phyloP scores from a whole-genome alignment of 2,329 filamentous ascomycete species.

The Calonectria pseudoturangicola region DNA sequence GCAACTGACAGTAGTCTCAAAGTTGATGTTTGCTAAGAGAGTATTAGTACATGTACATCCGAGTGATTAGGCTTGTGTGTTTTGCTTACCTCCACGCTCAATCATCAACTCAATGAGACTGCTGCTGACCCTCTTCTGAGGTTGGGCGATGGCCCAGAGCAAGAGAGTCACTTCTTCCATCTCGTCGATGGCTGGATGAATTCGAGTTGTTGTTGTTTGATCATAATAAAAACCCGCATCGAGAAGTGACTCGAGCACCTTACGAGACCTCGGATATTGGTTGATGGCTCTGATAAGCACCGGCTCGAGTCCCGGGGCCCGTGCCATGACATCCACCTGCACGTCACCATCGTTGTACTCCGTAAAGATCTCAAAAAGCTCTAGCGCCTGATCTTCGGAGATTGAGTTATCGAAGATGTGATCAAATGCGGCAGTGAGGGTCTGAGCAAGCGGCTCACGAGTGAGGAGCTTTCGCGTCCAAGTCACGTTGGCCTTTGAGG shows the following conservation, averaged over 20 bases:
- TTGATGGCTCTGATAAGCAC: constrained; percentile 72
- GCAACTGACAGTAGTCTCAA: constrained; percentile 70
- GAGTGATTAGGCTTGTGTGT: background rate
- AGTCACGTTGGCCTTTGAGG: constrained; percentile 69
- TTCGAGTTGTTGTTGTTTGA: constrained; percentile 65
- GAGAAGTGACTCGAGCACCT: constrained; percentile 71
- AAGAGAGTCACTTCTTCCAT: constrained; percentile 75
- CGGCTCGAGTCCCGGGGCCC: constrained; percentile 64
- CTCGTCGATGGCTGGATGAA: constrained; percentile 68
- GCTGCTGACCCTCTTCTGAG: constrained; percentile 77
- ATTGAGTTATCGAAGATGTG: constrained; percentile 72
- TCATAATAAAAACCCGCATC: constrained; percentile 77
- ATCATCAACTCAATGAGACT: constrained; percentile 74
- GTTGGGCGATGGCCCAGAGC: constrained; percentile 77
- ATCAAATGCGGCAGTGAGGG: constrained; percentile 73
- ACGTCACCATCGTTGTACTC: constrained; percentile 69
- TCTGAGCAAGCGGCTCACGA: constrained; percentile 68
- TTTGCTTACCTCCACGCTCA: constrained; percentile 62
- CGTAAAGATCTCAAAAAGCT: constrained; percentile 71
- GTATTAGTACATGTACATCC: constrained; percentile 39
- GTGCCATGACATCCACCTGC: constrained; percentile 70
- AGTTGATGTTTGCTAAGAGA: constrained; percentile 72
- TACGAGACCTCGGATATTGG: constrained; percentile 72
- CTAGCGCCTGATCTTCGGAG: constrained; percentile 69
- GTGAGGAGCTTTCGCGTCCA: constrained; percentile 71